Evolutionary conservation across 768 basidiomycete genomes (phyloP).

Genomic region (Rhodotorula paludigena): DNA sequence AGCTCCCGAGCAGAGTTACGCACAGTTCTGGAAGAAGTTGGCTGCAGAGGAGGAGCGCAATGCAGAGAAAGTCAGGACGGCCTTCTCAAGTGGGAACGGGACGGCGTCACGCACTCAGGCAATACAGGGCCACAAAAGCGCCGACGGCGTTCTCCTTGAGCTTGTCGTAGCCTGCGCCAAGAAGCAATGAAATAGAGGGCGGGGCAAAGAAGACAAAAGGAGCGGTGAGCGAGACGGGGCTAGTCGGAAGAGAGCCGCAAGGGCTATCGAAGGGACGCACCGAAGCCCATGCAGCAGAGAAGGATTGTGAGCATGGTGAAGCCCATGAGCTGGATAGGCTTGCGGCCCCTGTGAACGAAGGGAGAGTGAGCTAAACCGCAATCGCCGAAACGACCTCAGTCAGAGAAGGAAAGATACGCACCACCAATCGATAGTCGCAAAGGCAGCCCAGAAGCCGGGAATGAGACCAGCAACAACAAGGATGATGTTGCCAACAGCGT

Average conservation of each 20-base stretch:
- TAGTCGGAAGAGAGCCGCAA: slow-evolving; percentile 38
- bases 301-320: slow-evolving; percentile 56
- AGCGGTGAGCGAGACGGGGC: slow-evolving; percentile 7
- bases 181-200: no score
- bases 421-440: slow-evolving; percentile 63
- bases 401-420: slow-evolving; percentile 37
- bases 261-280: no score
- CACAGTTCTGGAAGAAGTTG: slow-evolving; percentile 40
- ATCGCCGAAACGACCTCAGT: background rate
- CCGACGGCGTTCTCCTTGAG: slow-evolving; percentile 54
- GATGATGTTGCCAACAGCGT: slow-evolving; percentile 60
- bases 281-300: slow-evolving; percentile 43
- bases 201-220: slow-evolving; percentile 16
- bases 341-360: slow-evolving; percentile 3
- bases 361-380: background rate
- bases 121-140: slow-evolving; percentile 67
- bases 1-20: no score
- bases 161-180: slow-evolving; percentile 44
- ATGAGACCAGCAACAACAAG: slow-evolving; percentile 54
- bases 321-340: slow-evolving; percentile 64
- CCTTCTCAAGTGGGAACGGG: slow-evolving; percentile 50
- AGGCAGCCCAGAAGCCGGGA: slow-evolving; percentile 48
- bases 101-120: slow-evolving; percentile 55
- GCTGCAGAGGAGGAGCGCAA: slow-evolving; percentile 40
- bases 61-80: slow-evolving; percentile 68